Conservation (phyloP, 202 grass and related monocot genomes). For the Panicum virgatum region DNA sequence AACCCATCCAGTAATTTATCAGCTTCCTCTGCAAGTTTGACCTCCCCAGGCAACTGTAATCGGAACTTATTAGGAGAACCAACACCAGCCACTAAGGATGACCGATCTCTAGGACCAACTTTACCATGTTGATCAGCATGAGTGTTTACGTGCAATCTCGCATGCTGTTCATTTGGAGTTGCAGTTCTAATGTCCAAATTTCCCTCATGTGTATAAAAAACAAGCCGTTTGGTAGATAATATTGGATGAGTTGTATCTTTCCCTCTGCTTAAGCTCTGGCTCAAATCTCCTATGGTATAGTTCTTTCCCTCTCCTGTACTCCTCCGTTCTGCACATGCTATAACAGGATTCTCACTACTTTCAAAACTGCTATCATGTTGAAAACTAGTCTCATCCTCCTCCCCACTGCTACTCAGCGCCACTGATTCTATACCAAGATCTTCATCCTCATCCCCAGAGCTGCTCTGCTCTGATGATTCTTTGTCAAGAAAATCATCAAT, state of each 20-base stretch:
- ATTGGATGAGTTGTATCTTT: neutral
- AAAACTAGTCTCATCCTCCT: slow-evolving; percentile 23
- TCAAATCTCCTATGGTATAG: neutral
- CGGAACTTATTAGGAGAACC: slow-evolving; percentile 79
- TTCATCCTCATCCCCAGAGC: slow-evolving; percentile 34
- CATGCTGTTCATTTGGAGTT: slow-evolving; percentile 27
- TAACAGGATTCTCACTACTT: neutral
- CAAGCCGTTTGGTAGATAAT: slow-evolving; percentile 4
- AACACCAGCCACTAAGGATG: slow-evolving; percentile 70
- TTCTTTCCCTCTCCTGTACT: slow-evolving; percentile 24
- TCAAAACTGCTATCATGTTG: slow-evolving; percentile 17
- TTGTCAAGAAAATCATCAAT: slow-evolving; percentile 21
- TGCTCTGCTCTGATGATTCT: slow-evolving; percentile 39
- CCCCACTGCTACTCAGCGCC: neutral
- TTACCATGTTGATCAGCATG: slow-evolving; percentile 2
- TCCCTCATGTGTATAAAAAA: slow-evolving; percentile 1
- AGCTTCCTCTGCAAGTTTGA: slow-evolving; percentile 72
- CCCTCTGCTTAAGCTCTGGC: slow-evolving; percentile 4
- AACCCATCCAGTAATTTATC: slow-evolving; percentile 74
- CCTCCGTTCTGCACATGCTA: slow-evolving; percentile 12
- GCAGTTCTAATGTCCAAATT: slow-evolving; percentile 7
- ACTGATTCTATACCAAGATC: slow-evolving; percentile 2
- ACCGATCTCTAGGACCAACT: slow-evolving; percentile 25
- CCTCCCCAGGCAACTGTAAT: slow-evolving; percentile 70
- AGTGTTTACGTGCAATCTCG: slow-evolving; percentile 12